phyloP scores from a whole-genome alignment of 495 filamentous ascomycete species.

The Aspergillus sclerotiicarbonarius region DNA sequence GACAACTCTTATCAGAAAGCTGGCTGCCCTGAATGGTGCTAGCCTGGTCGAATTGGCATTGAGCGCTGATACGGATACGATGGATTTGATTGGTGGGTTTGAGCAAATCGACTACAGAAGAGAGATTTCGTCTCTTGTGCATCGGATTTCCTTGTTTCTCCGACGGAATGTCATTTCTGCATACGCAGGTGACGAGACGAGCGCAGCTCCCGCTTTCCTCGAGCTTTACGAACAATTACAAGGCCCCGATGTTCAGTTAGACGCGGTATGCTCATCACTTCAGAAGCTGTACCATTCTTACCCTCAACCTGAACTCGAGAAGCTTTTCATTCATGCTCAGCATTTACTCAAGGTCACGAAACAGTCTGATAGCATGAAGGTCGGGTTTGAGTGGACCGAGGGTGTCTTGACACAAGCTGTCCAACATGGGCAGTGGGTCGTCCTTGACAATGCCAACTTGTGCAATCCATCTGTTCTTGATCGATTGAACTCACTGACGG shows the following conservation, averaged over 20 bases:
- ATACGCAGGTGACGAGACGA: slow-evolving; percentile 38
- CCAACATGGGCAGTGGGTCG: slow-evolving; percentile 83
- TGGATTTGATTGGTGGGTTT: slow-evolving; percentile 94
- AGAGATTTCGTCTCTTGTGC: slow-evolving; percentile 54
- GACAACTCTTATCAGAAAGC: slow-evolving; percentile 68
- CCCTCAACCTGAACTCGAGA: slow-evolving; percentile 30
- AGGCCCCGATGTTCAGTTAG: slow-evolving; percentile 30
- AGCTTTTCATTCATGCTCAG: slow-evolving; percentile 33
- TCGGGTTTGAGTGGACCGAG: slow-evolving; percentile 95
- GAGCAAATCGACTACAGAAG: slow-evolving; percentile 86
- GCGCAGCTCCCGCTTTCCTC: slow-evolving; percentile 32
- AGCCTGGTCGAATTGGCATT: slow-evolving; percentile 74
- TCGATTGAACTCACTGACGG: slow-evolving; percentile 88
- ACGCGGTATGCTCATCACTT: slow-evolving; percentile 34
- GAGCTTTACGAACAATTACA: slow-evolving; percentile 37
- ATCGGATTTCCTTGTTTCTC: slow-evolving; percentile 54
- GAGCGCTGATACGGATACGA: slow-evolving; percentile 91
- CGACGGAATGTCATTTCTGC: slow-evolving; percentile 50
- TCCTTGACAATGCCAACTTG: slow-evolving; percentile 95
- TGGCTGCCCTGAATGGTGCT: slow-evolving; percentile 75
- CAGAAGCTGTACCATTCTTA: slow-evolving; percentile 30
- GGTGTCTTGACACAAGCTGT: slow-evolving; percentile 86
- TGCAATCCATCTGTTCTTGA: slow-evolving; percentile 95
- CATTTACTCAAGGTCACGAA: slow-evolving; percentile 42
- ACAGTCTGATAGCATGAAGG: slow-evolving; percentile 54